A percentile compares a stretch with the other conserved stretches of the same genome.
Evolutionary conservation across 106 monocot species (phyloP).

Genomic region (Apostasia shenzhenica): DNA sequence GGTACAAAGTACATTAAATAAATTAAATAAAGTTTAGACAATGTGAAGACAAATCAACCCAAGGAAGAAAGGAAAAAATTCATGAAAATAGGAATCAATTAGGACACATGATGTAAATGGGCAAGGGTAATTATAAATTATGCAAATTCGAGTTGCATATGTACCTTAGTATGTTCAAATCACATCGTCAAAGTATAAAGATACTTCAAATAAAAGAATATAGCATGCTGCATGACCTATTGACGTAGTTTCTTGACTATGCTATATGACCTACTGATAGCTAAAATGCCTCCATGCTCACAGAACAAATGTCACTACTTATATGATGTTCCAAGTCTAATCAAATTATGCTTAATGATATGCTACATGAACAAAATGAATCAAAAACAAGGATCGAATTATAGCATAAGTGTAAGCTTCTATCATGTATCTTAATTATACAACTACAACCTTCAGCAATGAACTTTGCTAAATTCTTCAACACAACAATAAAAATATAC

Average conservation of each 20-base stretch:
- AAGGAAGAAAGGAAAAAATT: no score
- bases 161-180: no score
- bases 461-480: neutral
- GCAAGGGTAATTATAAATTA: no score
- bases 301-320: neutral
- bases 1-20: no score
- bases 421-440: neutral
- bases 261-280: neutral
- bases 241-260: neutral
- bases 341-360: neutral
- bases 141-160: no score
- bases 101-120: no score
- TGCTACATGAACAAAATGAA: neutral
- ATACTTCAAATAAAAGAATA: neutral
- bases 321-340: neutral
- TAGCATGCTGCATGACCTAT: neutral
- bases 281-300: neutral
- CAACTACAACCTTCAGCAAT: neutral
- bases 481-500: conserved; percentile 2
- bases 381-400: neutral
- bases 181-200: neutral
- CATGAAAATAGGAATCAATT: no score
- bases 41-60: no score
- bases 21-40: no score
- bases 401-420: neutral